Evolutionary conservation across 2,329 filamentous ascomycete genomes (phyloP).

Genomic region (Cadophora luteo-olivacea): DNA sequence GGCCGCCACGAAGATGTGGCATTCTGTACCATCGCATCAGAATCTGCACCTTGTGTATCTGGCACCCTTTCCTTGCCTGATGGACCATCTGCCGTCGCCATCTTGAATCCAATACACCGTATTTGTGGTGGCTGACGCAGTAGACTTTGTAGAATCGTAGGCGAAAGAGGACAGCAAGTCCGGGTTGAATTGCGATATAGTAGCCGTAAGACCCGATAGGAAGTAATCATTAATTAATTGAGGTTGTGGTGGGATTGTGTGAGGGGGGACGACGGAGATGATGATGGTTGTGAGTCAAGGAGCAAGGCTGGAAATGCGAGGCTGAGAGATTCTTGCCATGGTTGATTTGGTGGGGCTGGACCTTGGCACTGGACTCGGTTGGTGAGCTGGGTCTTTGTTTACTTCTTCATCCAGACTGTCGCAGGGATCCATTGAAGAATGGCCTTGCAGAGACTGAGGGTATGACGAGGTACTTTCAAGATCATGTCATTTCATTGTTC

Average conservation of each 20-base stretch:
- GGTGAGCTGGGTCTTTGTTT: background rate
- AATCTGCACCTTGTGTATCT: background rate
- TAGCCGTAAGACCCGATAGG: background rate
- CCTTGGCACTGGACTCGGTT: slow-evolving; percentile 5
- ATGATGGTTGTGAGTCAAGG: slow-evolving; percentile 17
- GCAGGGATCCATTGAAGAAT: too few relatives aligned
- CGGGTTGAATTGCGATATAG: background rate
- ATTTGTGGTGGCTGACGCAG: background rate
- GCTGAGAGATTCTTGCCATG: slow-evolving; percentile 8
- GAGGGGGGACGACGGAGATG: background rate
- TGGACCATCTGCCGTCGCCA: background rate
- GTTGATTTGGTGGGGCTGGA: background rate
- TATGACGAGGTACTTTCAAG: background rate
- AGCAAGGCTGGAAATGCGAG: slow-evolving; percentile 17
- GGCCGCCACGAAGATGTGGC: slow-evolving; percentile 45
- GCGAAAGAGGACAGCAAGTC: too few relatives aligned
- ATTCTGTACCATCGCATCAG: background rate
- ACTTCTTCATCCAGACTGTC: background rate
- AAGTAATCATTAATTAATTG: background rate
- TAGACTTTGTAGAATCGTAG: background rate
- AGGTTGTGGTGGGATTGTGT: background rate
- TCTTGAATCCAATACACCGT: background rate
- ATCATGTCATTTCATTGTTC: background rate
- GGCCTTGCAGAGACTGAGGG: too few relatives aligned
- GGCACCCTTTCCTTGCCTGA: background rate